These are phyloP conservation scores for Dipodascus geniculatus DNA, from an alignment of 805 yeast species.

Conservation along the genomic window DNA sequence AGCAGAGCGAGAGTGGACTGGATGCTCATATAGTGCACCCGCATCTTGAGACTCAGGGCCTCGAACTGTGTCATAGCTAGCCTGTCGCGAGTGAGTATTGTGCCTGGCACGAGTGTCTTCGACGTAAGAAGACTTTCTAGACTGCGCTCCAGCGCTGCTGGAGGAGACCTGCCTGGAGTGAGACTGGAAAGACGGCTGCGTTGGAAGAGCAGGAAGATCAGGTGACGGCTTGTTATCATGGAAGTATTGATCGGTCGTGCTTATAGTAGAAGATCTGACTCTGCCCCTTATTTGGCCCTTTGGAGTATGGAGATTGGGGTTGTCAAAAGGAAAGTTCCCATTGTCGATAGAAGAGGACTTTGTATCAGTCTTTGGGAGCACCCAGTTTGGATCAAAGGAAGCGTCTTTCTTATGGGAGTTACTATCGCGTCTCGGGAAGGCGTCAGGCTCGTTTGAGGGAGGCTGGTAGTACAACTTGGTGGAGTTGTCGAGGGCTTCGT, in stretches of 20 bases:
- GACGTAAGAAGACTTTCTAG: constrained; percentile 6
- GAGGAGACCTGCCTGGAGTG: not conserved
- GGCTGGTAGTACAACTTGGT: not conserved
- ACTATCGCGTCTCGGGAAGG: not conserved
- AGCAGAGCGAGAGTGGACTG: constrained; percentile 11
- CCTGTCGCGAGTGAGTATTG: constrained; percentile 5
- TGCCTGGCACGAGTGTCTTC: constrained; percentile 4
- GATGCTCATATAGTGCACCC: constrained; percentile 4
- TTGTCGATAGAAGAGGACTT: not conserved
- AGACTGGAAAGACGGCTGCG: not conserved
- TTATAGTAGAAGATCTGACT: not conserved
- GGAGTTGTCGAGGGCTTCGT: not conserved
- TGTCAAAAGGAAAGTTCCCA: not conserved
- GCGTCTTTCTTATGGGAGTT: constrained; percentile 8
- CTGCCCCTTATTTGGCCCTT: not conserved
- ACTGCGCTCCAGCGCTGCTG: not conserved
- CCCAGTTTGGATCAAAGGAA: constrained; percentile 17
- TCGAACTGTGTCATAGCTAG: constrained; percentile 8
- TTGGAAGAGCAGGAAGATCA: not conserved
- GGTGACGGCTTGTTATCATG: not conserved
- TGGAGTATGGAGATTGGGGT: not conserved
- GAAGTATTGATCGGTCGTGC: not conserved
- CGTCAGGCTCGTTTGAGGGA: not conserved
- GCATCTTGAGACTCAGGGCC: not conserved
- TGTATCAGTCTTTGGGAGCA: constrained; percentile 6